Evolutionary conservation across 768 basidiomycete genomes (phyloP), one percentile per base, ranked within the genome.

Genomic region (Collybia sp.): DNA sequence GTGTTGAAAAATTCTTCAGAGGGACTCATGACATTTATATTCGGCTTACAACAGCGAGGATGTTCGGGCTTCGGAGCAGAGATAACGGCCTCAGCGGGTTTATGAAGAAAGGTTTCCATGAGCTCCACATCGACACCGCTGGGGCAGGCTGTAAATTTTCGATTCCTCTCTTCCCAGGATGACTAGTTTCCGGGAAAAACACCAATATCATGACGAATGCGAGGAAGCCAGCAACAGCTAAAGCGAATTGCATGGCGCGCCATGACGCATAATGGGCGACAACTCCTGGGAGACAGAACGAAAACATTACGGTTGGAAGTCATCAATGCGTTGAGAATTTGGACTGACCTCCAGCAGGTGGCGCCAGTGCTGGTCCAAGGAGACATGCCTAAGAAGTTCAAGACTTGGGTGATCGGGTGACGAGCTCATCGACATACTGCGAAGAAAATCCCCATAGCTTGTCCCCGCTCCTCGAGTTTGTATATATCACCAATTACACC

Each of bases 401-500:
- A 25, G 8, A 25, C 25, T 25, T 25, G 25, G 8, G 8, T 25
- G 8, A 8, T 25, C n/a, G n/a, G 25, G 8, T 3, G 25, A 25
- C 8, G 25, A 25, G 8, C 25, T 4, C 8, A 15, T 11, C 12
- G 3, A 15, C 66, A 41, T 36, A 82, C 80, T 1, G 67, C 75
- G 44, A 79, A 70, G 57, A 79, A 82, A 1, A 79, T 60, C 0
- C 82, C 83, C 68, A 84, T 77, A 0, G 78, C 80, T 2, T 71
- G 66, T 3, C 70, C 80, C 20, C 82, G 66, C 50, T 85, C 78
- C 45, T 85, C 85, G 2, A 83, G 55, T 41, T 62, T 72, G 59
- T 84, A 85, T 2, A 87, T 81, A 53, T 86, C 84, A 0, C 79
- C 80, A 19, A 85, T 79, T 4, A 79, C 74, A 1, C 75, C 84